A percentile compares a stretch with the other conserved stretches of the same genome.
These are phyloP conservation scores for Podaxis pistillaris DNA, from an alignment of 768 basidiomycete genomes.

Conservation along the genomic window DNA sequence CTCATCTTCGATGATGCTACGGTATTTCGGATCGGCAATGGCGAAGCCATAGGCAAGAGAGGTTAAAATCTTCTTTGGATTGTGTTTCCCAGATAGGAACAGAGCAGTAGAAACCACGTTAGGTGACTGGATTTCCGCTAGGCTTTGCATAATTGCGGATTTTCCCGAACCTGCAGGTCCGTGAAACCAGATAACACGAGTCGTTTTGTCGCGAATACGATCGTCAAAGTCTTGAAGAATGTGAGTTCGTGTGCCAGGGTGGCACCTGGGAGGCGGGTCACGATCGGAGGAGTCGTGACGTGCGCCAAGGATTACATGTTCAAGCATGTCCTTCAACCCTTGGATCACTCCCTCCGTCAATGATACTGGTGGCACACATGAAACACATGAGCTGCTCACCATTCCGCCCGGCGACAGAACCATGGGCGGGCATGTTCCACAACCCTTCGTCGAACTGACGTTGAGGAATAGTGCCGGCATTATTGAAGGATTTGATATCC, in stretches of 20 bases:
- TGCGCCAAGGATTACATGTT: not conserved
- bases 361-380: not conserved
- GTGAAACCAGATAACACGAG: not conserved
- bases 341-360: constrained; percentile 34
- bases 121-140: not conserved
- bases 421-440: too few relatives aligned
- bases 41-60: not conserved
- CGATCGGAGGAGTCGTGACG: not conserved
- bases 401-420: not conserved
- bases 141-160: not conserved
- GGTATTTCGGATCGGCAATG: not conserved
- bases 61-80: not conserved
- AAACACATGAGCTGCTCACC: not conserved
- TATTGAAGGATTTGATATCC: too few relatives aligned
- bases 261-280: not conserved
- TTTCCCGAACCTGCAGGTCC: not conserved
- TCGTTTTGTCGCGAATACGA: not conserved
- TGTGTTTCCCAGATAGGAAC: not conserved
- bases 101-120: not conserved
- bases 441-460: too few relatives aligned
- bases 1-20: not conserved
- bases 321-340: not conserved
- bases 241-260: not conserved
- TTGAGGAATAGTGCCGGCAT: too few relatives aligned
- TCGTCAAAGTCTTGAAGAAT: not conserved